Conservation (phyloP, 1,284 basidiomycete species). For the Cutaneotrichosporon dermatis region DNA sequence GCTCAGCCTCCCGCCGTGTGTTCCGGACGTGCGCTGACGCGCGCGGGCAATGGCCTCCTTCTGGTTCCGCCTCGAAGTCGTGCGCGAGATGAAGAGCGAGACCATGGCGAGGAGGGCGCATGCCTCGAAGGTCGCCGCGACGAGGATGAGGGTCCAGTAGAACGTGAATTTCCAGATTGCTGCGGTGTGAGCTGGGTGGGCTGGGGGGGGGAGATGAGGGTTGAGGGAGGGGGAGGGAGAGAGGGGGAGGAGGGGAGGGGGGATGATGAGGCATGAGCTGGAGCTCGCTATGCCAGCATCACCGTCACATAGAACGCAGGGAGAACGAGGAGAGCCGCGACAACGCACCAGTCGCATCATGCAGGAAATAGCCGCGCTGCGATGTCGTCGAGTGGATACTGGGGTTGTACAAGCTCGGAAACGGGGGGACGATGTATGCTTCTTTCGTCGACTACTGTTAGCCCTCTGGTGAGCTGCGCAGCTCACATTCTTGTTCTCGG, state of each 20-base stretch:
- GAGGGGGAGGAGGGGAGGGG: no score
- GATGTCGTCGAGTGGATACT: slow-evolving; percentile 38
- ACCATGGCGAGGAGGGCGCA: slow-evolving; percentile 66
- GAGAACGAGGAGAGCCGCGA: no score
- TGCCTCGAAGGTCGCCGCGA: slow-evolving; percentile 64
- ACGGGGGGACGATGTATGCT: slow-evolving; percentile 45
- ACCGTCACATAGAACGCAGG: no score
- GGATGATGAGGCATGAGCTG: no score
- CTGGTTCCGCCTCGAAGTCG: background rate
- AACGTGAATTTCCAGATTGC: slow-evolving; percentile 78
- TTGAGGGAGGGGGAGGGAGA: no score
- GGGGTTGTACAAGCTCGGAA: slow-evolving; percentile 55
- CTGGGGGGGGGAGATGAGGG: no score
- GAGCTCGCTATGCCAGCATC: no score
- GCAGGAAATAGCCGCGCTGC: slow-evolving; percentile 42
- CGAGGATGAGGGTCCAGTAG: slow-evolving; percentile 75
- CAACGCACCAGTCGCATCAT: slow-evolving; percentile 48
- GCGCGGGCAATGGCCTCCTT: background rate
- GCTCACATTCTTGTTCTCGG: slow-evolving; percentile 6
- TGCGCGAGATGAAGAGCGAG: slow-evolving; percentile 59
- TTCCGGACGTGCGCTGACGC: background rate
- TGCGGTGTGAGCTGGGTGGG: slow-evolving; percentile 33
- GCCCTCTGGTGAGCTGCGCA: no score
- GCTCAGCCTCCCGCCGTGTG: background rate
- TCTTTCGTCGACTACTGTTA: slow-evolving; percentile 17